These are phyloP conservation scores for Fusarium ambrosium DNA, from an alignment of 2,329 filamentous ascomycete species.

Conservation along the genomic window DNA sequence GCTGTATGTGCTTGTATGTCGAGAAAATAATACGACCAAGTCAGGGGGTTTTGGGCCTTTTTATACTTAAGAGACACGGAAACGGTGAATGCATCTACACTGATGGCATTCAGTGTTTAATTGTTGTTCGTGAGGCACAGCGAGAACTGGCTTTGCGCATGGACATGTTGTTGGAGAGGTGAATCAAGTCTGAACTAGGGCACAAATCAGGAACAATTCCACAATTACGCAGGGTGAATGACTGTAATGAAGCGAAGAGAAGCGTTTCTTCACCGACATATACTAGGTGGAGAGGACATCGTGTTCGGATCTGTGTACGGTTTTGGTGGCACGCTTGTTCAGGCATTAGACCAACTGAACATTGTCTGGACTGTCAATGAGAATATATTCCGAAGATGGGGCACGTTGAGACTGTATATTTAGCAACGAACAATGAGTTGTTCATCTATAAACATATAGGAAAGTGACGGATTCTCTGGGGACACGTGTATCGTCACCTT, in stretches of 20 bases:
- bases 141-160: background rate
- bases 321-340: background rate
- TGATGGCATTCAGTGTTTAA: background rate
- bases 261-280: background rate
- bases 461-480: background rate
- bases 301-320: background rate
- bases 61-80: background rate
- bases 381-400: background rate
- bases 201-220: background rate
- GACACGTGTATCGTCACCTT: background rate
- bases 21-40: background rate
- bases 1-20: background rate
- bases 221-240: background rate
- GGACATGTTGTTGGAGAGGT: background rate
- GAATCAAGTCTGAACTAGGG: background rate
- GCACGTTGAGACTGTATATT: background rate
- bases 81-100: background rate
- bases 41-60: background rate
- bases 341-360: background rate
- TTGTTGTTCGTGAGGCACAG: background rate
- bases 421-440: background rate
- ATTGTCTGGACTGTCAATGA: background rate
- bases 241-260: background rate
- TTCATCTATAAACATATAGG: background rate
- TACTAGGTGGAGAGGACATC: background rate